Evolutionary conservation across 805 yeast species (phyloP), one percentile per base, ranked within the genome.

Genomic region (Tanozyma kutaoensis): DNA sequence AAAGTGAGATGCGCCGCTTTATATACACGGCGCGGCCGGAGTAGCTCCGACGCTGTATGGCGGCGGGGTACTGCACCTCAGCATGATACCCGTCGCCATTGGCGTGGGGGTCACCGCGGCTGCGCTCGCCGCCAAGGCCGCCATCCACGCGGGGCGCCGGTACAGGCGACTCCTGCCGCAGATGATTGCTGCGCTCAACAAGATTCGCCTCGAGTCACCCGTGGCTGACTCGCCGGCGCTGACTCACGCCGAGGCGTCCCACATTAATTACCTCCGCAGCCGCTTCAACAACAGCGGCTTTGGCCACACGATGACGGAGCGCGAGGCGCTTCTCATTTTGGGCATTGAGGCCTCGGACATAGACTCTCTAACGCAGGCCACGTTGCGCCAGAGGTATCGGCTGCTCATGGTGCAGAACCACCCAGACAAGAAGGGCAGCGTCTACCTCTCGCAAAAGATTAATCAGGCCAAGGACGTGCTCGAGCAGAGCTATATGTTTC

Each of bases 291-390:
- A 35, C 7, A 29, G 41, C 8, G 58, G 60, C 3, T 60, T 60
- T 25, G 37, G 34, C 12, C 40, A 38, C 15, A 51, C 49, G 20
- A 58, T 60, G 64, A 55, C 64, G 1, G 66, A 60, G 31, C 50
- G 50, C 27, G 66, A 60, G 33, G 66, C 66, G 5, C 41, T 60
- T 8, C 35, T 47, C 18, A 42, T 58, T 2, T 32, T 60, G 38
- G 66, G 66, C 1, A 58, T 60, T 5, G 56, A 56, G 28, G 62
- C 58, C 7, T 46, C 45, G 24, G 63, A 57, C 20, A 60, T 60
- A 22, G 21, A 42, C 14, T 16, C 27, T 12, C 34, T 56, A 16
- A 42, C 47, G 15, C 32, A 38, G 24, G 42, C 47, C 28, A 26
- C 37, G 12, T 34, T 60, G 24, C 46, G 50, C 26, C 44, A 49